Percentiles rank a stretch among this genome's conserved stretches.
Evolutionary conservation across 225 moss, liverwort and hornwort species (phyloP).

Genomic region (Asterella californica): DNA sequence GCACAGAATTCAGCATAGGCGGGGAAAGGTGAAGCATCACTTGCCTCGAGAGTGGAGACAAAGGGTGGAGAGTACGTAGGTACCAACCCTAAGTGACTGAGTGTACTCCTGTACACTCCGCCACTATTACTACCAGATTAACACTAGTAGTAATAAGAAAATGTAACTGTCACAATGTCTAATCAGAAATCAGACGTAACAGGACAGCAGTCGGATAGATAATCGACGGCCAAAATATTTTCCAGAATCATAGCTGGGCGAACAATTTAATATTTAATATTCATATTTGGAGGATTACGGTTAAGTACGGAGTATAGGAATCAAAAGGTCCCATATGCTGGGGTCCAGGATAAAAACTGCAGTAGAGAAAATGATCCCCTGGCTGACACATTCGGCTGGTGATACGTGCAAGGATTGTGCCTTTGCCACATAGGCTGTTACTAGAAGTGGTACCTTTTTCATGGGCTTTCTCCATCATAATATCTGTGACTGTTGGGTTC

Average conservation of each 20-base stretch:
- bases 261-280: neutral
- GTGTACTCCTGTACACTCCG: neutral
- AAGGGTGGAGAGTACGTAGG: neutral
- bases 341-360: neutral
- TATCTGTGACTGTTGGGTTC: neutral
- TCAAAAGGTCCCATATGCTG: neutral
- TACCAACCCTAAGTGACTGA: conserved; percentile 10
- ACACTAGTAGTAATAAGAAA: too few species aligned
- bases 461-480: neutral
- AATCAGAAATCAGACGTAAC: neutral
- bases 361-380: neutral
- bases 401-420: neutral
- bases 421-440: neutral
- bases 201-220: neutral
- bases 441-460: neutral
- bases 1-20: neutral
- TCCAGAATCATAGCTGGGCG: neutral
- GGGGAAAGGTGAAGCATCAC: neutral
- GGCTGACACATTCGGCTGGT: neutral
- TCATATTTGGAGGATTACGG: neutral
- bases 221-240: neutral
- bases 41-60: too few species aligned
- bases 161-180: too few species aligned
- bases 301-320: neutral
- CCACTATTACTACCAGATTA: neutral